These are phyloP conservation scores for Leccinum proximum DNA, from an alignment of 1,284 basidiomycete genomes.

Conservation along the genomic window DNA sequence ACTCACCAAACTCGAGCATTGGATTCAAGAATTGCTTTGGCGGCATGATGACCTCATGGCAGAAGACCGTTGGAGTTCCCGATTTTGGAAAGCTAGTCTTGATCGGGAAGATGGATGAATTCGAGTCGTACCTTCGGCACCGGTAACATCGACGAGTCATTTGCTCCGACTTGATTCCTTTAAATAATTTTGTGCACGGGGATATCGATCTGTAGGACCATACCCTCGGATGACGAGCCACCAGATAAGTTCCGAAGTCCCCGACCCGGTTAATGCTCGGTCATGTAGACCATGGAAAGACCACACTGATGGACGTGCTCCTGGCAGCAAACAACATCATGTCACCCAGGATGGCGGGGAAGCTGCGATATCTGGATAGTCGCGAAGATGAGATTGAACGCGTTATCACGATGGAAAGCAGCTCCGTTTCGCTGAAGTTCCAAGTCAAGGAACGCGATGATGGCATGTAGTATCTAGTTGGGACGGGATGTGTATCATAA, in stretches of 20 bases:
- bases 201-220: conserved; percentile 1
- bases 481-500: conserved; percentile 21
- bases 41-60: conserved; percentile 40
- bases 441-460: conserved; percentile 63
- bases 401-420: conserved; percentile 99
- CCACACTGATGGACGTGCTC: conserved; percentile 93
- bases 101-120: conserved; percentile 70
- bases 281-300: conserved; percentile 92
- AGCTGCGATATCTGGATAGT: conserved; percentile 94
- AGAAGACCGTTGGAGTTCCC: conserved; percentile 39
- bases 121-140: not conserved
- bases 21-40: conserved; percentile 82
- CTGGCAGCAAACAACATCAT: conserved; percentile 99
- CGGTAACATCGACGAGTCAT: not conserved
- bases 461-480: conserved; percentile 35
- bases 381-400: conserved; percentile 97
- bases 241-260: conserved; percentile 31
- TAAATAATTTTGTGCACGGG: not conserved
- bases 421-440: conserved; percentile 88
- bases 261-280: conserved; percentile 62
- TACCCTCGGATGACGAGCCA: conserved; percentile 19
- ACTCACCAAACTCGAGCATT: conserved; percentile 61
- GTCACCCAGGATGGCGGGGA: conserved; percentile 92
- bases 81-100: conserved; percentile 79
- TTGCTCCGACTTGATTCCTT: not conserved